Evolutionary conservation across 345 rosid species (phyloP).

Genomic region (Brassica juncea): DNA sequence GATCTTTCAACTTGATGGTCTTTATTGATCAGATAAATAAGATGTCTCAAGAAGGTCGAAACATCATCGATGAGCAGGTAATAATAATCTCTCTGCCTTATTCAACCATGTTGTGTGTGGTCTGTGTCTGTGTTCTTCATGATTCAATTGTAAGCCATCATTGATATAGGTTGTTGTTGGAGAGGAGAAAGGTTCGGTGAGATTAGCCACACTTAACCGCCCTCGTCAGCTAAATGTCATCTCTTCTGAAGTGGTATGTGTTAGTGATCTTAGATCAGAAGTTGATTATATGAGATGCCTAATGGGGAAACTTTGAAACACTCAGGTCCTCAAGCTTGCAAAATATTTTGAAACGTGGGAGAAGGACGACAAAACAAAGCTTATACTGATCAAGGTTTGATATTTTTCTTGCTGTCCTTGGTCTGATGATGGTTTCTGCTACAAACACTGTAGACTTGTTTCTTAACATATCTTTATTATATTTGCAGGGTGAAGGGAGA

Average conservation of each 20-base stretch:
- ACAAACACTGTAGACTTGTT: neutral
- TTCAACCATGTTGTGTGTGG: neutral
- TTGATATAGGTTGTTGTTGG: conserved; percentile 69
- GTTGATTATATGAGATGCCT: neutral
- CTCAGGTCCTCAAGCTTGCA: conserved; percentile 77
- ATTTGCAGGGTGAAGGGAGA: conserved; percentile 76
- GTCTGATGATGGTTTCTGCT: neutral
- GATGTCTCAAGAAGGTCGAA: conserved; percentile 45
- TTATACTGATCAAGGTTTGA: conserved; percentile 74
- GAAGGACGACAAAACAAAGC: conserved; percentile 58
- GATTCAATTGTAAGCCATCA: neutral
- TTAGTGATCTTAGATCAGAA: conserved; percentile 13
- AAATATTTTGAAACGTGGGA: conserved; percentile 79
- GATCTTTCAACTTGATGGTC: neutral
- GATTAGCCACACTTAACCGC: conserved; percentile 70
- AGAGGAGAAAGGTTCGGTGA: conserved; percentile 59
- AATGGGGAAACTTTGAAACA: conserved; percentile 2
- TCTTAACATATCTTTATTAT: neutral
- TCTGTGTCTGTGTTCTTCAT: conserved; percentile 7
- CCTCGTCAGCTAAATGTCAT: conserved; percentile 90
- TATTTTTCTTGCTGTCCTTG: neutral
- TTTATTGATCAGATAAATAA: conserved; percentile 13
- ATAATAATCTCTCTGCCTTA: neutral
- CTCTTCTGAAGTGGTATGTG: conserved; percentile 70
- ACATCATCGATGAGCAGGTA: conserved; percentile 39